Conservation (phyloP, 495 filamentous ascomycete species). For the Corynascus novoguineensis region DNA sequence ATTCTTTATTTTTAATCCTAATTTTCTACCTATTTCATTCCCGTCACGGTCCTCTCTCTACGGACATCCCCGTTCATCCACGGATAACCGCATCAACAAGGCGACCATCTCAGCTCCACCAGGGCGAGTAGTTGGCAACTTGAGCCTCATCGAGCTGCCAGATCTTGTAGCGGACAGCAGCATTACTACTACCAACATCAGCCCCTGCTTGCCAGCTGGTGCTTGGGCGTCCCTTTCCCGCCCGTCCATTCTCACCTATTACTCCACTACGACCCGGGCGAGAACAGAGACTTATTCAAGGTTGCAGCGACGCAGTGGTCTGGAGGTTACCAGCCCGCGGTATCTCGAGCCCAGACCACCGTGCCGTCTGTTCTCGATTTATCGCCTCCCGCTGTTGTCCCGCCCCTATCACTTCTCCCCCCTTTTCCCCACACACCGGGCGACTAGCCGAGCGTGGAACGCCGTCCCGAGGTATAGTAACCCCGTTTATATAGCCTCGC, state of each 20-base stretch:
- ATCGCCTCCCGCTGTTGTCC: slow-evolving; percentile 2
- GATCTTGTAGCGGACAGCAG: not conserved
- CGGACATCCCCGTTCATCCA: too few species aligned
- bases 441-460: slow-evolving; percentile 8
- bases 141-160: not conserved
- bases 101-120: not conserved
- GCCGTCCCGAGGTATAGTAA: slow-evolving; percentile 21
- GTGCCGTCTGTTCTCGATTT: slow-evolving; percentile 8
- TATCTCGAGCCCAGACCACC: slow-evolving; percentile 1
- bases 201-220: not conserved
- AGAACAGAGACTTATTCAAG: not conserved
- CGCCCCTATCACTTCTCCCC: not conserved
- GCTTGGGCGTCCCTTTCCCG: not conserved
- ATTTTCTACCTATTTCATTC: not conserved
- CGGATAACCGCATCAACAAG: not conserved
- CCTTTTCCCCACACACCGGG: slow-evolving; percentile 12
- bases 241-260: not conserved
- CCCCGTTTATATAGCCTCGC: slow-evolving; percentile 22
- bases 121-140: not conserved
- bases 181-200: not conserved
- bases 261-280: not conserved
- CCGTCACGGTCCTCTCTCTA: not conserved
- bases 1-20: not conserved
- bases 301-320: slow-evolving; percentile 15
- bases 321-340: slow-evolving; percentile 10